Evolutionary conservation across 352 stramenopile genomes (phyloP), one percentile per base, ranked within the genome.

Genomic region (Thraustotheca clavata): DNA sequence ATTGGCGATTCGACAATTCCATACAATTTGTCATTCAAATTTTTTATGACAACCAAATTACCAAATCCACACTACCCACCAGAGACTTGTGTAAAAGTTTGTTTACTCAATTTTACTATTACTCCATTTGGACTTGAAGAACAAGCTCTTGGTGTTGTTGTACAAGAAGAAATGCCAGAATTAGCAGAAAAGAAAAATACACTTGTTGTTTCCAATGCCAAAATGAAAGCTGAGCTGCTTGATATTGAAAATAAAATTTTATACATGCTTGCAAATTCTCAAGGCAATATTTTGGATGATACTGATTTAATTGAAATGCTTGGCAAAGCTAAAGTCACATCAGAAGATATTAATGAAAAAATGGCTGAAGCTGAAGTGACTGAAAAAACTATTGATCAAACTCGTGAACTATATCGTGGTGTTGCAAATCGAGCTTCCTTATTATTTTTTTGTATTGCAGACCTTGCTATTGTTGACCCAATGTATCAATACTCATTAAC

Each of bases 401-500:
- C 76, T 0, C 81, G 90, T 22, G 88, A 96, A 50, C 77, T 86
- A 2, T 97, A 97, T 41, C 81, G 89, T 18, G 77, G 86, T 4
- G 89, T 97, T 4, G 89, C 91, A 1, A 96, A 89, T 65, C 87
- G 89, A 16, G 89, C 89, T 0, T 90, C 91, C 18, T 70, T 97
- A 24, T 63, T 97, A 2, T 97, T 96, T 72, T 97, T 97, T 68
- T 96, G 87, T 59, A 96, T 97, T 43, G 76, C 87, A 8, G 89
- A 97, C 62, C 70, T 97, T 36, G 81, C 83, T 18, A 72, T 93
- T 4, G 88, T 97, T 3, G 90, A 97, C 55, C 89, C 90, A 0
- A 96, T 97, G 87, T 97, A 96, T 71, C 89, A 98, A 75, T 98
- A 97, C 65, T 96, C 83, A 22, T 69, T 98, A 27, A 86, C 94